Evolutionary conservation across 345 rosid species (phyloP), one percentile per base, ranked within the genome.

Genomic region (Citrus maxima): DNA sequence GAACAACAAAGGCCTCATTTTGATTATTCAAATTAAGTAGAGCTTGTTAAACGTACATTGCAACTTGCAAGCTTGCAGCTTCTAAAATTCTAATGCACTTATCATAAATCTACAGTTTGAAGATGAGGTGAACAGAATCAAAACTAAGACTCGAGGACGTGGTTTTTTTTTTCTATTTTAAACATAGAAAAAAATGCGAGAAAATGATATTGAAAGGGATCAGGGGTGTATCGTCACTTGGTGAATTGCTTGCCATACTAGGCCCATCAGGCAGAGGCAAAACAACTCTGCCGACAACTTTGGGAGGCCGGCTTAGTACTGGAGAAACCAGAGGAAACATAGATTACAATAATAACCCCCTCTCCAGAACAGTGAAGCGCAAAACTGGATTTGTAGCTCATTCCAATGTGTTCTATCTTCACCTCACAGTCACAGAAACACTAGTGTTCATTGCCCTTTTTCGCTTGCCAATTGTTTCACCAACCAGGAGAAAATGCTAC

Each of bases 231-330:
- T 89, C 85, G 22, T 55, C 35, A 18, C 90, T 89, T 0, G 89
- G 89, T 5, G 94, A 90, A 74, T 82, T 86, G 85, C 69, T 89
- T 4, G 92, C 87, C 22, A 82, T 89, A 84, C 78, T 90, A 19
- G 89, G 94, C 10, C 94, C 92, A 2, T 90, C 94, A 0, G 90
- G 91, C 27, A 85, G 91, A 24, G 92, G 92, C 56, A 91, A 89
- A 82, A 91, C 91, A 10, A 91, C 89, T 18, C 75, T 89, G 3
- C 70, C 84, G 55, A 86, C 89, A 0, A 90, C 93, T 9, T 58
- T 89, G 10, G 95, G 92, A 3, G 89, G 91, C 55, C 83, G 82
- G 30, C 79, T 86, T n/a, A 74, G 78, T 1, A 62, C 35, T 27
- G 82, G 88, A 10, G 40, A 60, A 8, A 74, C 85, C 8, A 62